Evolutionary conservation across 1,284 basidiomycete genomes (phyloP).

Genomic region (Salmacisia buchloeana): DNA sequence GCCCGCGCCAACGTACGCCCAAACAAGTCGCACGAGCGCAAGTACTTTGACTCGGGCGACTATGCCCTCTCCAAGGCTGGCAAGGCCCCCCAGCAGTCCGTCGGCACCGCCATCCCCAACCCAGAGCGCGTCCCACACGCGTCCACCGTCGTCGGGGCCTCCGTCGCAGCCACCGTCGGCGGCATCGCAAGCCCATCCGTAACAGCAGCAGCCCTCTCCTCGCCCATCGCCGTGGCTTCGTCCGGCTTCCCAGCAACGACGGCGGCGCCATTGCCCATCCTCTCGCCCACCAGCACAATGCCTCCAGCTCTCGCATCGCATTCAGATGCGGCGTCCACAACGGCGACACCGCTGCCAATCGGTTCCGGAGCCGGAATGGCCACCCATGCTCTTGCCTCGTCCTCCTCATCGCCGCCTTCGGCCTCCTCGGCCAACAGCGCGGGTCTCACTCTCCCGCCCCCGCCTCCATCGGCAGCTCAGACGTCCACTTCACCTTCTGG

Average conservation of each 20-base stretch:
- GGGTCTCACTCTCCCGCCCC: background rate
- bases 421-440: background rate
- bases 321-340: background rate
- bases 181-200: background rate
- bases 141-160: constrained; percentile 25
- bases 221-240: constrained; percentile 10
- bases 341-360: constrained; percentile 69
- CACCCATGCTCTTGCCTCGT: background rate
- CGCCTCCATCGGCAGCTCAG: constrained; percentile 3
- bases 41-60: constrained; percentile 96
- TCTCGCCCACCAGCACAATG: constrained; percentile 10
- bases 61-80: constrained; percentile 94
- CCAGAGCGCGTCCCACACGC: constrained; percentile 62
- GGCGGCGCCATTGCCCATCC: constrained; percentile 10
- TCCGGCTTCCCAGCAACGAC: constrained; percentile 8
- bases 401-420: background rate
- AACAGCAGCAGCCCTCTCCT: background rate
- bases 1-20: constrained; percentile 83
- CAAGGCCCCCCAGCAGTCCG: constrained; percentile 74
- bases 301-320: background rate
- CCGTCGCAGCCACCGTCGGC: constrained; percentile 17
- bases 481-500: background rate
- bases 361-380: constrained; percentile 55
- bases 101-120: constrained; percentile 89
- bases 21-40: constrained; percentile 94